Evolutionary conservation across 2,329 filamentous ascomycete genomes (phyloP).

Genomic region (Claviceps spartinae): DNA sequence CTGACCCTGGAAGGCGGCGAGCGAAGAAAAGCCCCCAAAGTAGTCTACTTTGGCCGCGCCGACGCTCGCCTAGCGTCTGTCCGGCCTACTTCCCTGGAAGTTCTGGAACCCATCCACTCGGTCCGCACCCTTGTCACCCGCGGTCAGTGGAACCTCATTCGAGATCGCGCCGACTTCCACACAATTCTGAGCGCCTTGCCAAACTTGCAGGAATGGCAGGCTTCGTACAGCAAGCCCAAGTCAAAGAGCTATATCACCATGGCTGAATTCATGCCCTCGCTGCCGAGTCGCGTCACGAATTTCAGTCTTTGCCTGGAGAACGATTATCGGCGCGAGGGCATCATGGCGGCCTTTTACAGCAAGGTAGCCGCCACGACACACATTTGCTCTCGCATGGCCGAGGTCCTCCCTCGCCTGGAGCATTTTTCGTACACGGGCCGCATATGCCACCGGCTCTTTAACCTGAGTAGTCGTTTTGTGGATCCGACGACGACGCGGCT

Average conservation of each 20-base stretch:
- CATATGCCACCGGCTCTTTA: constrained; percentile 57
- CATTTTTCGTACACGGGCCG: constrained; percentile 61
- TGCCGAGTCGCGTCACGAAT: constrained; percentile 45
- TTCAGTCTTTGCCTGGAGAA: constrained; percentile 58
- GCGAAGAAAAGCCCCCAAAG: constrained; percentile 59
- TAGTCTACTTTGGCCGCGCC: constrained; percentile 23
- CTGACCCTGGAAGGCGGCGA: constrained; percentile 67
- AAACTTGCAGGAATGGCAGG: constrained; percentile 48
- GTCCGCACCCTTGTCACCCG: constrained; percentile 58
- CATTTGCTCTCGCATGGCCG: constrained; percentile 51
- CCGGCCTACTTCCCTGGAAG: constrained; percentile 7
- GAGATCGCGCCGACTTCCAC: constrained; percentile 47
- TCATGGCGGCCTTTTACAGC: constrained; percentile 45
- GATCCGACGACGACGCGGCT: constrained; percentile 37
- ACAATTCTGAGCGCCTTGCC: constrained; percentile 50
- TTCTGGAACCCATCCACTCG: constrained; percentile 27
- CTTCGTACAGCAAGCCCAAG: constrained; percentile 58
- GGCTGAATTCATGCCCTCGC: constrained; percentile 44
- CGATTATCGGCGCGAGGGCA: constrained; percentile 52
- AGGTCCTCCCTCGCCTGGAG: constrained; percentile 47
- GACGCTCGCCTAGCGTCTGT: constrained; percentile 10
- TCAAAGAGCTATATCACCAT: constrained; percentile 61
- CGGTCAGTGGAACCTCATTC: constrained; percentile 66
- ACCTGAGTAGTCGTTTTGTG: constrained; percentile 36
- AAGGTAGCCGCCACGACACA: constrained; percentile 48